Base-by-base conservation (phyloP, 2,329 filamentous ascomycete genomes). In the Nectriaceae sp. region DNA sequence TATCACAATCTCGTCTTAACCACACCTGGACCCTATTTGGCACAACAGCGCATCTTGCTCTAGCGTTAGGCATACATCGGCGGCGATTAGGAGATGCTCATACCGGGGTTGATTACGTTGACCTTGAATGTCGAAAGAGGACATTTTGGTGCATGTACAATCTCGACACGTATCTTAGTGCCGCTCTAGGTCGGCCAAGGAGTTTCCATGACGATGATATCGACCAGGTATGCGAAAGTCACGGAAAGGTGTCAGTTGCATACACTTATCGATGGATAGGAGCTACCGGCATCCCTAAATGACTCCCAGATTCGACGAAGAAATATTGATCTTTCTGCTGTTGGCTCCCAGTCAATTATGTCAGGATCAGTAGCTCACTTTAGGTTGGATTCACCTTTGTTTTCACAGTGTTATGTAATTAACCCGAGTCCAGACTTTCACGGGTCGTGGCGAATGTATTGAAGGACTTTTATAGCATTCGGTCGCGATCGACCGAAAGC, bases 101-200 rank as follows among this genome's bases (percentile, higher is more conserved):
- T 16, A 43, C 48, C 5, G 57, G 50, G 2, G 41, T 57, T 4
- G 64, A 69, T 44, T 59, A 66, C n/a, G 54, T 73, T 19, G 69
- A 73, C 26, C 45, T 65, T 0, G 70, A 75, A 46, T 72, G 69
- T 43, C 66, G 72, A 2, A 65, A 68, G 20, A 61, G 73, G 1
- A 73, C 82, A 0, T 86, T 88, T 43, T 87, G 84, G 84, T 81
- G 79, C 26, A 79, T 80, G 0, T 87, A 87, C 57, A 80, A 76
- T 13, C 66, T 87, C 3, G 83, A 87, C 59, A 83, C 80, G 42
- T 87, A 87, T 51, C 71, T 88, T 11, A 83, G 82, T 46, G 78
- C 80, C 18, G 78, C 82, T 42, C 73, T 86, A 10, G 84, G 84
- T 2, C 71, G 83, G 16, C 84, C 84, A 1, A 67, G 78, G 15